Percentiles rank a stretch among this genome's conserved stretches.
Conservation (phyloP, 768 basidiomycete species). For the Psilocybe cyanescens region DNA sequence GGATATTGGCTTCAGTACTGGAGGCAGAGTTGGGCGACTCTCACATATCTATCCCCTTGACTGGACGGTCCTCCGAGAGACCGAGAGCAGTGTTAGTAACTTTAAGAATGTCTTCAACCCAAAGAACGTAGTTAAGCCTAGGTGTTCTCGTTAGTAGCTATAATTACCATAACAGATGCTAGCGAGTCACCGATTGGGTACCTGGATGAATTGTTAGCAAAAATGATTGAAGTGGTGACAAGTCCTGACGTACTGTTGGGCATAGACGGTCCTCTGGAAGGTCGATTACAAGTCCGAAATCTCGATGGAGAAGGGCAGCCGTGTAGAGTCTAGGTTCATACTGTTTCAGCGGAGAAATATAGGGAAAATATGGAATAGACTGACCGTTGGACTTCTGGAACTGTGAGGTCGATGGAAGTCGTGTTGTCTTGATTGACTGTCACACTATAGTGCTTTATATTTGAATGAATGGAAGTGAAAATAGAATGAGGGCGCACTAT, state of each 20-base stretch:
- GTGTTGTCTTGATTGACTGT: slow-evolving; percentile 2
- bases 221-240: no score
- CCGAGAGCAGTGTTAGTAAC: neutral
- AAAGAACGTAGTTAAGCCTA: slow-evolving; percentile 11
- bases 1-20: neutral
- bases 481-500: neutral
- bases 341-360: neutral
- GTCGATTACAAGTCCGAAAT: slow-evolving; percentile 1
- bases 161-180: neutral
- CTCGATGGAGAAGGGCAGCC: slow-evolving; percentile 4
- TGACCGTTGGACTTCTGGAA: slow-evolving; percentile 5
- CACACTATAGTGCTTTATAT: neutral
- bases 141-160: neutral
- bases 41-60: slow-evolving; percentile 6
- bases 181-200: neutral
- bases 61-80: slow-evolving; percentile 4
- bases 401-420: slow-evolving; percentile 3
- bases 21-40: neutral
- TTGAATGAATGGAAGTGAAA: neutral
- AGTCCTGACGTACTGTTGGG: slow-evolving; percentile 3
- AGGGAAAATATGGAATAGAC: neutral
- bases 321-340: neutral
- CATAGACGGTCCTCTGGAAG: slow-evolving; percentile 7
- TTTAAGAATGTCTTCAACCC: slow-evolving; percentile 7
- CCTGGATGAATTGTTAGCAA: neutral